These are phyloP conservation scores for Populus davidiana DNA, from an alignment of 345 rosid genomes.

Conservation along the genomic window DNA sequence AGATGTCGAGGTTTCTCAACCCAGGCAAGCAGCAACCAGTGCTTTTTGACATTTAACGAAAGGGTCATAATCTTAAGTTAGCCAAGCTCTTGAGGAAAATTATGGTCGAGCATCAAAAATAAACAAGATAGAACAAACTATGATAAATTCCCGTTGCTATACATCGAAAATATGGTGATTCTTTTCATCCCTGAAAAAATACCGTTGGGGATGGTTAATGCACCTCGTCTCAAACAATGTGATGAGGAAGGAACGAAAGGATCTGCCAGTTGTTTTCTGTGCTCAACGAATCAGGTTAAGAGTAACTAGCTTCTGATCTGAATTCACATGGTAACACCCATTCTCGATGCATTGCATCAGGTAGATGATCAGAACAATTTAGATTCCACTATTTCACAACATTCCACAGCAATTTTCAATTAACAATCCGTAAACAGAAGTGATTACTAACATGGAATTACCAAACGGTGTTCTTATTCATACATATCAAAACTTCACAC, in stretches of 20 bases:
- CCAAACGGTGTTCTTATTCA: background rate
- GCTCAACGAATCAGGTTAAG: background rate
- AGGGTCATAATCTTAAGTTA: background rate
- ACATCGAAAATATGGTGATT: background rate
- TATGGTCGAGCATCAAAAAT: background rate
- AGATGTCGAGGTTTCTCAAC: slow-evolving; percentile 2
- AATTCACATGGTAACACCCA: background rate
- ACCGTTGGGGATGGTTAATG: background rate
- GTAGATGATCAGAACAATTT: background rate
- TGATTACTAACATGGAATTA: no score
- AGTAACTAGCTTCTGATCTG: background rate
- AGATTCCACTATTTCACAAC: background rate
- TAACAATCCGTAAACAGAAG: background rate
- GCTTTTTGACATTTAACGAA: background rate
- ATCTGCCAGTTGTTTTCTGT: background rate
- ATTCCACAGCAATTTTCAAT: background rate
- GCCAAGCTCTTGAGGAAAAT: background rate
- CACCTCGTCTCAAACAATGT: background rate
- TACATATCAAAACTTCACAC: background rate
- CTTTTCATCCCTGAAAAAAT: background rate
- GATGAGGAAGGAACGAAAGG: background rate
- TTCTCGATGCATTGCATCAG: background rate
- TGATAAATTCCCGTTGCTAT: slow-evolving; percentile 3
- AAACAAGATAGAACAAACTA: slow-evolving; percentile 11
- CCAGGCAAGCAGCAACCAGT: background rate